Evolutionary conservation across 2,329 filamentous ascomycete species (phyloP), one percentile per base, ranked within the genome.

Genomic region (Arthrinium puccinioides): DNA sequence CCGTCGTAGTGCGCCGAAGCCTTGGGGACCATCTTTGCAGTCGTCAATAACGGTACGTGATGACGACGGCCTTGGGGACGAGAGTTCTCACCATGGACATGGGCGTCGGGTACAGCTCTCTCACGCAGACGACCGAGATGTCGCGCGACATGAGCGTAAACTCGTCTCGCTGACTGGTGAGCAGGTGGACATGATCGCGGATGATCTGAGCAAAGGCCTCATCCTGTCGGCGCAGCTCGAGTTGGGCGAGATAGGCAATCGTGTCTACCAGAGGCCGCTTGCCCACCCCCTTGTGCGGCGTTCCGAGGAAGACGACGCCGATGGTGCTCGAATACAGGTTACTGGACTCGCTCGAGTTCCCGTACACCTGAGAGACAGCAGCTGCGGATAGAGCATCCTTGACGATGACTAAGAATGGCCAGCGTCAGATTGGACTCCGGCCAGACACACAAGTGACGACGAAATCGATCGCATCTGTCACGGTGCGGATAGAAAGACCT

Each of bases 281-380:
- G 6, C 26, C 19, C 14, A 15, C 28, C 2, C 28, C 34, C 6
- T 9, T 33, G 18, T 41, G 39, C 9, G 39, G 39, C 13, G 39
- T 41, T 11, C 39, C 39, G 9, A 41, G 34, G 33, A 41, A 41
- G 7, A 41, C 15, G 11, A 37, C 18, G 19, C 39, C 39, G 11
- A 19, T 20, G 3, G 39, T 41, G 15, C 23, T 37, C 8, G 18
- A 11, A 23, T 21, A 37, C 3, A 37, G 15, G 16, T 28, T 26
- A 9, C 33, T 24, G 11, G 14, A 8, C 7, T 32, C 34, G 5
- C 8, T 21, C 8, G 18, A 21, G 14, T 33, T 41, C 2, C 28
- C 34, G 21, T 27, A 37, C 8, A 23, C 9, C 15, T 32, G 28
- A 15, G 28, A 41, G 10, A 29, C 9, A 11, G 28, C 21, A 10